These are phyloP conservation scores for Vigna trinervia DNA, from an alignment of 306 rosid genomes.

Conservation along the genomic window DNA sequence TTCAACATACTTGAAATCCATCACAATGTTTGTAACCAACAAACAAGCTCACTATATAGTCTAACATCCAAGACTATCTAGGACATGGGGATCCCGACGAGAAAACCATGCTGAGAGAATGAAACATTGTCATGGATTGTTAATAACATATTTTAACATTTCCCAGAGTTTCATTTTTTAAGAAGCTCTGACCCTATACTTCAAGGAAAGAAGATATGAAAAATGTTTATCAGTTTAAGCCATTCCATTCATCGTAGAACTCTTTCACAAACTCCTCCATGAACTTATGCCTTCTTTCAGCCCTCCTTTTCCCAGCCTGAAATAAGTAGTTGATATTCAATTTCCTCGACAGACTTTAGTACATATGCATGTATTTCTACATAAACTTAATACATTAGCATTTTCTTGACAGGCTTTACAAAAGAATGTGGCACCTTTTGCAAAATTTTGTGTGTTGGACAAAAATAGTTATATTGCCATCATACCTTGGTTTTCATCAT, in stretches of 20 bases:
- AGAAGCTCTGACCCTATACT: neutral
- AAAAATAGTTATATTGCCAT: neutral
- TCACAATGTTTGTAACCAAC: neutral
- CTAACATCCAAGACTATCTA: neutral
- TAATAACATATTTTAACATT: neutral
- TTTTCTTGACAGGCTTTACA: conserved; percentile 18
- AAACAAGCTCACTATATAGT: neutral
- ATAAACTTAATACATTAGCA: conserved; percentile 12
- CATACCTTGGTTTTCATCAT: conserved; percentile 92
- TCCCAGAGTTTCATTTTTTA: conserved; percentile 3
- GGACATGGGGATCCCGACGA: neutral
- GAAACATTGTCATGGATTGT: conserved; percentile 1
- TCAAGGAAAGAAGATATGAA: neutral
- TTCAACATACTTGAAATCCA: neutral
- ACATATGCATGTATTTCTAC: neutral
- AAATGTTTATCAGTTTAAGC: conserved; percentile 53
- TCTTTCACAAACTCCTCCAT: conserved; percentile 85
- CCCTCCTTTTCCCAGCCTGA: conserved; percentile 92
- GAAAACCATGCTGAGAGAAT: neutral
- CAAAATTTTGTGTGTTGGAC: conserved; percentile 3
- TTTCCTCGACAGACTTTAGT: conserved; percentile 3
- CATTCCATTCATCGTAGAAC: conserved; percentile 88
- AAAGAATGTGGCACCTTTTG: neutral
- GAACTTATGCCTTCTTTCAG: conserved; percentile 86
- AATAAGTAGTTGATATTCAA: conserved; percentile 37